A percentile compares a stretch with the other conserved stretches of the same genome.
Conservation (phyloP, 176 grass and related monocot genomes). For the Triticum urartu region DNA sequence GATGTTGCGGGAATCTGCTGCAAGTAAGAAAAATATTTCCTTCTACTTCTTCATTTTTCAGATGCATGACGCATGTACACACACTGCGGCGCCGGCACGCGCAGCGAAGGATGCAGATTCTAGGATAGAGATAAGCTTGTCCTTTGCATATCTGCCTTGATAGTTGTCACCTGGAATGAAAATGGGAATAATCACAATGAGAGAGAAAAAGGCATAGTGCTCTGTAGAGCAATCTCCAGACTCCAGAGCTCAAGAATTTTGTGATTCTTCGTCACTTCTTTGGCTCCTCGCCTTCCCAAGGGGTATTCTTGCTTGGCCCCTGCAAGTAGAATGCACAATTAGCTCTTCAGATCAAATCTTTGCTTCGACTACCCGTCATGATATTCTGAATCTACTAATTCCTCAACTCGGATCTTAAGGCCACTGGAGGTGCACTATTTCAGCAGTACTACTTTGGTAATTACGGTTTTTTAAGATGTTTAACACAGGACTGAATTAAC, state of each 20-base stretch:
- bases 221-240: slow-evolving; percentile 42
- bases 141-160: slow-evolving; percentile 22
- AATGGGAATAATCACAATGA: not conserved
- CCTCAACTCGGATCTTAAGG: not conserved
- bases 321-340: slow-evolving; percentile 2
- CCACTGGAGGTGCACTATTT: not conserved
- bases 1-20: slow-evolving; percentile 40
- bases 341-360: slow-evolving; percentile 12
- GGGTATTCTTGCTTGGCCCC: slow-evolving; percentile 8
- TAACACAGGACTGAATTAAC: no score
- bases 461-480: no score
- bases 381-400: not conserved
- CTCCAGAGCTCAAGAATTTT: slow-evolving; percentile 41
- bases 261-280: slow-evolving; percentile 20
- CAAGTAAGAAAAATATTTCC: not conserved
- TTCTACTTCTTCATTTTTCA: not conserved
- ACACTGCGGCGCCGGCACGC: slow-evolving; percentile 9
- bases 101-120: slow-evolving; percentile 23
- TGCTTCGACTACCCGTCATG: not conserved
- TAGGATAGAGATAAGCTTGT: slow-evolving; percentile 38
- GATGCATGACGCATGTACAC: slow-evolving; percentile 41
- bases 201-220: slow-evolving; percentile 21
- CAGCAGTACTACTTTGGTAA: no score
- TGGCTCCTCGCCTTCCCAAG: slow-evolving; percentile 38
- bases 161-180: slow-evolving; percentile 15